Evolutionary conservation across 495 filamentous ascomycete genomes (phyloP).

Genomic region (Talaromyces proteolyticus): DNA sequence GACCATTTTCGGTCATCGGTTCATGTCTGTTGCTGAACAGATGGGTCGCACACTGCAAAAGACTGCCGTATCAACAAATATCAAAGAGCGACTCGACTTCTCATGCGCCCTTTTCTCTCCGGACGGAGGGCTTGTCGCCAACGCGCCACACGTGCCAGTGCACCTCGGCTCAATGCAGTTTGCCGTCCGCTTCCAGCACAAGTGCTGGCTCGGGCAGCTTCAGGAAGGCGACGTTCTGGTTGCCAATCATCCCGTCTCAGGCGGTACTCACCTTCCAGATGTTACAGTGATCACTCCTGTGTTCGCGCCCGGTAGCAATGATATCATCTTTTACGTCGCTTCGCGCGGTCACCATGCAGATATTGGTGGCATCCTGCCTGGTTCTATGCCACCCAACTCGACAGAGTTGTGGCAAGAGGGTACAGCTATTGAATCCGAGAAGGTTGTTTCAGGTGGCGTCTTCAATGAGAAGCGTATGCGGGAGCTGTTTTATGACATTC

Average conservation of each 20-base stretch:
- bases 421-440: constrained; percentile 87
- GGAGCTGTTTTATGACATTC: constrained; percentile 82
- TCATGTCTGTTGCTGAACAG: constrained; percentile 99
- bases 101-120: constrained; percentile 93
- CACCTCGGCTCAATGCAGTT: constrained; percentile 96
- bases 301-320: constrained; percentile 59
- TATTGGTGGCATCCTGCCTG: constrained; percentile 95
- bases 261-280: constrained; percentile 83
- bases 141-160: constrained; percentile 90
- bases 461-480: constrained; percentile 85
- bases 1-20: constrained; percentile 91
- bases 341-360: constrained; percentile 95
- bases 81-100: constrained; percentile 95
- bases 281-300: constrained; percentile 88
- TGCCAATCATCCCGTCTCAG: constrained; percentile 92
- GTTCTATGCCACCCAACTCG: constrained; percentile 94
- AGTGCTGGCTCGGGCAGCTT: constrained; percentile 86
- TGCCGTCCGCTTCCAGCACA: constrained; percentile 79
- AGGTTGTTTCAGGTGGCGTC: constrained; percentile 83
- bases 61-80: constrained; percentile 95
- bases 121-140: constrained; percentile 84
- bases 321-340: constrained; percentile 95
- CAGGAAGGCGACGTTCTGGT: too few relatives aligned
- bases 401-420: constrained; percentile 92
- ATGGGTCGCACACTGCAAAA: constrained; percentile 96